Evolutionary conservation across 345 rosid genomes (phyloP).

Genomic region (Sonneratia alba): DNA sequence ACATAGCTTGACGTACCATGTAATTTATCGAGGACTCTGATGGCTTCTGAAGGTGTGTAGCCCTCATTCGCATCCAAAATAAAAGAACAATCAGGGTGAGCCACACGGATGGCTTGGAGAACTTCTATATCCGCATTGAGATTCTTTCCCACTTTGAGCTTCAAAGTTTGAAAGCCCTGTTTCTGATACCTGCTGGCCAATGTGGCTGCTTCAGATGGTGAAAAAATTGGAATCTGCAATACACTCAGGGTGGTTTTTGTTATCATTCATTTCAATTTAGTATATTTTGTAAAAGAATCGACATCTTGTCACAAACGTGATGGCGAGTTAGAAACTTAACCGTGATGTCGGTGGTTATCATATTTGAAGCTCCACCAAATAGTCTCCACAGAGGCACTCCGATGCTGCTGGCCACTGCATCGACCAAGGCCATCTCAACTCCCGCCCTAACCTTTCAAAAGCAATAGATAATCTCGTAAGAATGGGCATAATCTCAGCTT

Average conservation of each 20-base stretch:
- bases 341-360: constrained; percentile 76
- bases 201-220: constrained; percentile 61
- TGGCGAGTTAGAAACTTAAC: constrained; percentile 36
- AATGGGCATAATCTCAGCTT: neutral
- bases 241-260: neutral
- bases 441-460: constrained; percentile 68
- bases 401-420: constrained; percentile 71
- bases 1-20: constrained; percentile 30
- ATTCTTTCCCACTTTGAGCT: constrained; percentile 90
- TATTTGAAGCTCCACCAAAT: constrained; percentile 71
- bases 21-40: constrained; percentile 67
- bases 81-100: constrained; percentile 63
- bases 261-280: neutral
- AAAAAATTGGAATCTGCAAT: constrained; percentile 86
- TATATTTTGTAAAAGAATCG: neutral
- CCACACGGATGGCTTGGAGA: constrained; percentile 74
- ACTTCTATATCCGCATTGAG: constrained; percentile 64
- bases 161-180: constrained; percentile 73
- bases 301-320: constrained; percentile 3
- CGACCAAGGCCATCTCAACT: constrained; percentile 87
- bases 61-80: constrained; percentile 98
- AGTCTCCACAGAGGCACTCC: constrained; percentile 67
- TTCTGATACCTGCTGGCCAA: constrained; percentile 61
- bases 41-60: constrained; percentile 61
- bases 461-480: neutral